Conservation (phyloP, 169 alveolate genomes). For the Miamiensis avidus region DNA sequence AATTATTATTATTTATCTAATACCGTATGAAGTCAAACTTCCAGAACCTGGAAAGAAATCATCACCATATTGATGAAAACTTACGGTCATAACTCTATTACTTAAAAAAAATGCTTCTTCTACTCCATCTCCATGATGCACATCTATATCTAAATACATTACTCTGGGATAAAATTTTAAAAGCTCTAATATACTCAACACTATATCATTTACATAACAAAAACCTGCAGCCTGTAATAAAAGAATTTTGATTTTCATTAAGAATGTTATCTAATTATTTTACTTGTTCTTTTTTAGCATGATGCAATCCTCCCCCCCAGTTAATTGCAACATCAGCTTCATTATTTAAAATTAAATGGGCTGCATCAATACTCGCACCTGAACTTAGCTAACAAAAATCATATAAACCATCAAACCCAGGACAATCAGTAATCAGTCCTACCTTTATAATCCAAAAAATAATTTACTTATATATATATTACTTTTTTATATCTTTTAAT, state of each 20-base stretch:
- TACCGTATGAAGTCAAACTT: slow-evolving; percentile 23
- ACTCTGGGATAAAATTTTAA: slow-evolving; percentile 98
- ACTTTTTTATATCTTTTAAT: too few relatives aligned
- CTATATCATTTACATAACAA: slow-evolving; percentile 99
- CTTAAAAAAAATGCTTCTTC: slow-evolving; percentile 98
- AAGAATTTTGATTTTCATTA: slow-evolving; percentile 40
- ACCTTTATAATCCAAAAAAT: slow-evolving; percentile 26
- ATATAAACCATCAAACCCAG: slow-evolving; percentile 76
- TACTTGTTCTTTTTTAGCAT: slow-evolving; percentile 90
- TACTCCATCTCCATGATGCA: slow-evolving; percentile 99
- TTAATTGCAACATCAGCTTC: slow-evolving; percentile 79
- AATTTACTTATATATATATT: too few relatives aligned
- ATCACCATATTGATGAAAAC: slow-evolving; percentile 98
- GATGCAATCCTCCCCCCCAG: slow-evolving; percentile 98
- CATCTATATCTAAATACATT: slow-evolving; percentile 98
- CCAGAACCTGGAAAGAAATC: slow-evolving; percentile 97
- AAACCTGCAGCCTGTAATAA: slow-evolving; percentile 97
- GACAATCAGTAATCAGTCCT: slow-evolving; percentile 73
- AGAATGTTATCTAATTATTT: slow-evolving; percentile 25
- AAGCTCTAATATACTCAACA: slow-evolving; percentile 95
- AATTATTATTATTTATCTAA: too few relatives aligned
- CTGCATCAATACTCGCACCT: slow-evolving; percentile 84
- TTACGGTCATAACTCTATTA: slow-evolving; percentile 98
- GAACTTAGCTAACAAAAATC: slow-evolving; percentile 75
- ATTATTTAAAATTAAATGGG: slow-evolving; percentile 65